A percentile compares a stretch with the other conserved stretches of the same genome.
Evolutionary conservation across 306 rosid genomes (phyloP).

Genomic region (Lotus japonicus): DNA sequence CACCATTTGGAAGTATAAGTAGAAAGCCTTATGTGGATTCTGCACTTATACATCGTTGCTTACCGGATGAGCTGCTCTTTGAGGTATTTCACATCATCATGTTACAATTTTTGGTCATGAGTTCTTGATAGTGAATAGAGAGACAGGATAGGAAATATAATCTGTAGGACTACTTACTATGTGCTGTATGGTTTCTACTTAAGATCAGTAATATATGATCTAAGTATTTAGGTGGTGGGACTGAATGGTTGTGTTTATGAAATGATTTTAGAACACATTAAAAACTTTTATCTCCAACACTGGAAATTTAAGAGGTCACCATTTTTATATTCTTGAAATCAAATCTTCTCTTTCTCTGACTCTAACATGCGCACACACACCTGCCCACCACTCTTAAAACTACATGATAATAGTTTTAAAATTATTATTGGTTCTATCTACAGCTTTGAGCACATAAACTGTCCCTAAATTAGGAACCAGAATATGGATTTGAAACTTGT

Average conservation of each 20-base stretch:
- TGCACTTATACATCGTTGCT: slow-evolving; percentile 57
- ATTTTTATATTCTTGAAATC: not conserved
- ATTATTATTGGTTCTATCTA: not conserved
- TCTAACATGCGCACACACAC: not conserved
- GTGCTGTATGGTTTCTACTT: not conserved
- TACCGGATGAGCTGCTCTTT: slow-evolving; percentile 84
- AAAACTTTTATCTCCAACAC: too few species aligned
- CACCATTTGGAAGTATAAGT: slow-evolving; percentile 86
- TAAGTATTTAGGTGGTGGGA: not conserved
- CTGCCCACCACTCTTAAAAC: not conserved
- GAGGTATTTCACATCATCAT: slow-evolving; percentile 49
- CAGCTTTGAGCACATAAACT: not conserved
- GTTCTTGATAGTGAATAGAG: not conserved
- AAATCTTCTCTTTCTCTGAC: not conserved
- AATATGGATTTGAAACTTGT: not conserved
- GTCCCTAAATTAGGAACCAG: not conserved
- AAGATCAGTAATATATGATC: not conserved
- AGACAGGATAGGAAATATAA: not conserved
- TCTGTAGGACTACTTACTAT: not conserved
- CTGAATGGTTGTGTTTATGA: not conserved
- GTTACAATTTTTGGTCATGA: not conserved
- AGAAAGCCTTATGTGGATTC: slow-evolving; percentile 68
- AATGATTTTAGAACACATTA: too few species aligned
- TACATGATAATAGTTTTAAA: not conserved
- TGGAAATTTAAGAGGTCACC: too few species aligned